Evolutionary conservation across 1,139 yeast genomes (phyloP).

Genomic region (Geotrichum carabidarum): DNA sequence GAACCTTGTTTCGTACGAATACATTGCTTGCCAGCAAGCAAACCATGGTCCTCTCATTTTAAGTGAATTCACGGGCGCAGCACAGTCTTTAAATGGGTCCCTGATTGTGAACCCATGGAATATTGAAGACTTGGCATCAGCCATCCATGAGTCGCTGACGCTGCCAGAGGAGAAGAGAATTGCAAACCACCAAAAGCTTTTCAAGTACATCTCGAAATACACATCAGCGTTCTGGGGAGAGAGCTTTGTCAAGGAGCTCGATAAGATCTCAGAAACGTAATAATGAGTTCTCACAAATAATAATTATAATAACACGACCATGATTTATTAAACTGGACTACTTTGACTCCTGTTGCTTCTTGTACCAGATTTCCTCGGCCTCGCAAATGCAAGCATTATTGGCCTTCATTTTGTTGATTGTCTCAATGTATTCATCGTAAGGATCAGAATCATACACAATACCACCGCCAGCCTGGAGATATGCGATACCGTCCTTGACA

Average conservation of each 20-base stretch:
- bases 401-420: slow-evolving; percentile 95
- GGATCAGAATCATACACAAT: slow-evolving; percentile 94
- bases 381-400: slow-evolving; percentile 82
- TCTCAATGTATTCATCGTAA: slow-evolving; percentile 89
- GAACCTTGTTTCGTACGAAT: slow-evolving; percentile 94
- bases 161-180: slow-evolving; percentile 73
- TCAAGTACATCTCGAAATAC: slow-evolving; percentile 81
- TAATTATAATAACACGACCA: no score
- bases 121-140: slow-evolving; percentile 83
- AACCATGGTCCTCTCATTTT: slow-evolving; percentile 80
- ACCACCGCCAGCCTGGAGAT: slow-evolving; percentile 97
- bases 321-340: neutral
- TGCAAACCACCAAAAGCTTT: slow-evolving; percentile 74
- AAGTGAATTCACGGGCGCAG: slow-evolving; percentile 98
- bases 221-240: slow-evolving; percentile 98
- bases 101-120: slow-evolving; percentile 97
- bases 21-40: slow-evolving; percentile 89
- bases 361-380: slow-evolving; percentile 78
- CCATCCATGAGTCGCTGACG: slow-evolving; percentile 82
- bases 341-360: slow-evolving; percentile 23
- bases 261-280: slow-evolving; percentile 11
- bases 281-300: neutral
- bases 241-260: slow-evolving; percentile 81
- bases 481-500: slow-evolving; percentile 81
- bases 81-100: slow-evolving; percentile 92